Evolutionary conservation across 2,329 filamentous ascomycete genomes (phyloP).

Genomic region (Nemania sp.): DNA sequence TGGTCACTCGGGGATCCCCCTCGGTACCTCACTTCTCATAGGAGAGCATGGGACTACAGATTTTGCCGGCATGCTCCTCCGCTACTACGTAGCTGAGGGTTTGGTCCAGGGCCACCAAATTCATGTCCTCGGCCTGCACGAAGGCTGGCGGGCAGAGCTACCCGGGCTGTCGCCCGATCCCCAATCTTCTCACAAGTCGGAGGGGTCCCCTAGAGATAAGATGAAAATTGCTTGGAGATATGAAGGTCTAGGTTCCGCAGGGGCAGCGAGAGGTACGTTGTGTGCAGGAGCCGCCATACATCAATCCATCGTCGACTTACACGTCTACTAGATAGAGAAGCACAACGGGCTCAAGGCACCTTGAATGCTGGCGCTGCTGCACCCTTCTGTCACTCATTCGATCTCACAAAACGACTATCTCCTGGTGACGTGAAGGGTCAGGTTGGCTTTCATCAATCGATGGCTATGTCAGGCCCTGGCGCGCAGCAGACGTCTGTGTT

Average conservation of each 20-base stretch:
- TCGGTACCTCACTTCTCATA: conserved; percentile 80
- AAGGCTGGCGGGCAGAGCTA: conserved; percentile 81
- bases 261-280: conserved; percentile 66
- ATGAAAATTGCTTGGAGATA: conserved; percentile 99
- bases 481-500: conserved; percentile 58
- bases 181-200: conserved; percentile 47
- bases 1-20: conserved; percentile 80
- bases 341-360: conserved; percentile 28
- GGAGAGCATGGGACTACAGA: conserved; percentile 94
- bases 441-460: conserved; percentile 55
- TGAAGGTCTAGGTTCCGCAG: conserved; percentile 77
- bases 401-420: conserved; percentile 68
- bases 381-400: conserved; percentile 73
- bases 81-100: conserved; percentile 92
- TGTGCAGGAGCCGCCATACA: conserved; percentile 7
- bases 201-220: conserved; percentile 61
- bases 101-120: conserved; percentile 88
- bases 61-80: conserved; percentile 80
- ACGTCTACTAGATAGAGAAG: conserved; percentile 34
- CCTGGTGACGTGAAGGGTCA: conserved; percentile 54
- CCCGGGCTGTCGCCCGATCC: conserved; percentile 66
- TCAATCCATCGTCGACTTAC: conserved; percentile 20
- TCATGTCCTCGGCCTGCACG: conserved; percentile 79
- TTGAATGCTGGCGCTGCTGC: conserved; percentile 31
- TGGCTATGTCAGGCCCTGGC: conserved; percentile 29